Base-by-base conservation (phyloP, 2,329 filamentous ascomycete species). In the Colletotrichum salicis region DNA sequence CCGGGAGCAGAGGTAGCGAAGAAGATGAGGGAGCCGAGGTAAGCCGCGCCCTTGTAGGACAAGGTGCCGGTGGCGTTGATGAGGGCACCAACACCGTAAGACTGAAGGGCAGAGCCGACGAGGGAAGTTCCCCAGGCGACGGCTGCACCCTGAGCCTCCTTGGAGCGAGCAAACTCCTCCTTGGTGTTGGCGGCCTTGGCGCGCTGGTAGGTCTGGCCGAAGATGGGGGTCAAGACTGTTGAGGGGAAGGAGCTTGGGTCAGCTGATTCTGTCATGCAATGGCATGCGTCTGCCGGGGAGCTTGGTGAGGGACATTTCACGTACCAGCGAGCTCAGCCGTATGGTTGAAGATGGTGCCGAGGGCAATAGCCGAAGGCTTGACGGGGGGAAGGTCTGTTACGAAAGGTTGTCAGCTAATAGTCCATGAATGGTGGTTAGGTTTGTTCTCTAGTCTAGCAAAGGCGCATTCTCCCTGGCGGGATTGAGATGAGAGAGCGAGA, bases 311-410 rank as follows among this genome's bases (percentile, higher is more conserved):
- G 15, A 7, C 2, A 37, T n/a, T 19, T 64, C 48, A 77, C 81
- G 64, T 78, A 83, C 82, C 78, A 74, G 94, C 95, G 75, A 96
- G 91, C 80, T 96, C 96, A 79, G 94, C 89, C 79, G 92, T 92
- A 86, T 99, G 96, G 89, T 93, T 98, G 91, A 98, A 99, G 84
- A 95, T 86, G 74, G 95, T 96, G 85, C 96, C 96, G 80, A 98
- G 91, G 80, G 96, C 96, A 81, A 99, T 97, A 80, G 96, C 96
- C 81, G 95, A 98, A 78, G 96, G 96, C 92, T 98, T 98, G 81
- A 99, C 96, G 77, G 95, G 82, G 75, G 89, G 89, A 41, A 91
- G 86, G 80, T 90, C 88, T 90, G 71, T 63, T 2, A n/a, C 41
- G 29, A n/a, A 29, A 8, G n/a, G 5, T 13, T 41, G 12, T 72